Evolutionary conservation across 2,329 filamentous ascomycete species (phyloP), one percentile per base, ranked within the genome.

Genomic region (Aureobasidium sp.): DNA sequence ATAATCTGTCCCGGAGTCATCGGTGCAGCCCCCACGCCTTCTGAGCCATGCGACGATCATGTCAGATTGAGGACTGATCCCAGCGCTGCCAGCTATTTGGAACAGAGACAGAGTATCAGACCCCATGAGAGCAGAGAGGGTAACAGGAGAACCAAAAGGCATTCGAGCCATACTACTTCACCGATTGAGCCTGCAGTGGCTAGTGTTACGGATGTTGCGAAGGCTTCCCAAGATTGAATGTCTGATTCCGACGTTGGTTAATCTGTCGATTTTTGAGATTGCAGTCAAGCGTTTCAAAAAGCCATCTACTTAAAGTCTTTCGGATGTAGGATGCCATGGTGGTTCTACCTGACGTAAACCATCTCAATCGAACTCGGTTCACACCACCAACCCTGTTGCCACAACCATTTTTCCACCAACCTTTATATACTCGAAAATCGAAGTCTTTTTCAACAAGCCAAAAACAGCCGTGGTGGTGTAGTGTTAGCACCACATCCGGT

Each of bases 91-190:
- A 52, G 57, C 42, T 5, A 5, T 9, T 27, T 61, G 47, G 57
- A 61, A 47, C 17, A 20, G 36, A 52, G 57, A 12, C 57, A 61
- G 47, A 61, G 57, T 26, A 61, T 61, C 5, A 26, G 57, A 9
- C 57, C 57, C 10, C 34, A 61, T 34, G 15, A 61, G 46, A 51
- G 57, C 42, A 36, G 57, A 13, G 4, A 12, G 2, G 57, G 42
- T 1, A 32, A 15, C 1, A 50, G 46, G 42, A 41, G 32, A 4
- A 26, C 32, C 2, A 37, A 17, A 32, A 58, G 55, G 46, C 20
- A 27, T 29, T 36, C 32, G 56, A 34, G 20, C 9, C 27, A 23
- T 1, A 39, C 56, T 15, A 29, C n/a, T 37, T 15, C 56, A 23
- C 34, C 37, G 6, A 37, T 3, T 3, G 41, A 32, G 53, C 23